Evolutionary conservation across 208 protist species (phyloP), one percentile per base, ranked within the genome.

Genomic region (Eutreptiella sp.): DNA sequence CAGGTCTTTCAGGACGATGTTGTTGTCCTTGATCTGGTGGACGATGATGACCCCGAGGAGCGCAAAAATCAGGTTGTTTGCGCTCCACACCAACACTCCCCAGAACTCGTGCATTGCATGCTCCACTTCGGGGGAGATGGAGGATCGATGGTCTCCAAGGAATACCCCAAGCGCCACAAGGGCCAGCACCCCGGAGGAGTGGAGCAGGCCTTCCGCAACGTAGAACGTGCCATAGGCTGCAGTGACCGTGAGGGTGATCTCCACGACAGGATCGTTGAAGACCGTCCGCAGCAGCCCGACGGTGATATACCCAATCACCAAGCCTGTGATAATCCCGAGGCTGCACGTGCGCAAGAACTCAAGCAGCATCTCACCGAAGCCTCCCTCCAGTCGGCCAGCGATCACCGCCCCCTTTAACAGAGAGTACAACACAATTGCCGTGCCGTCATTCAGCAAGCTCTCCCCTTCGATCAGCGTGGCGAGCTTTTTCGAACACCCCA

Each of bases 361-460:
- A 2, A 4, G 9, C 7, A 86, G 76, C n/a, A 63, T n/a, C 28
- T 53, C 65, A 3, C 46, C 42, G 4, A 73, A 59, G 47, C 31
- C 68, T 14, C 63, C 71, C 46, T 79, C 33, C 32, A 41, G 38
- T 78, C 74, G n/a, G 21, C 59, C 38, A 65, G 35, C 9, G 75
- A 77, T 38, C 89, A 77, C 36, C 9, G 50, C 50, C 9, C 31
- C 24, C 23, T 57, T 24, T 14, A 92, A 64, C 45, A 92, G 54
- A 39, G 39, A 77, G 42, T 82, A 92, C 28, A 80, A 34, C 45
- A 92, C 88, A 29, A 92, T 92, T n/a, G 86, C 81, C 11, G 83
- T 86, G 43, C 83, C 82, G 48, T 92, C 86, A 67, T 92, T 92
- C 75, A 92, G 76, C 46, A 92, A 73, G 16, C 81, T 66, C 67